Percentiles rank a stretch among this genome's conserved stretches.
phyloP scores from a whole-genome alignment of 2,329 filamentous ascomycete species.

The Herpomyces periplanetae region DNA sequence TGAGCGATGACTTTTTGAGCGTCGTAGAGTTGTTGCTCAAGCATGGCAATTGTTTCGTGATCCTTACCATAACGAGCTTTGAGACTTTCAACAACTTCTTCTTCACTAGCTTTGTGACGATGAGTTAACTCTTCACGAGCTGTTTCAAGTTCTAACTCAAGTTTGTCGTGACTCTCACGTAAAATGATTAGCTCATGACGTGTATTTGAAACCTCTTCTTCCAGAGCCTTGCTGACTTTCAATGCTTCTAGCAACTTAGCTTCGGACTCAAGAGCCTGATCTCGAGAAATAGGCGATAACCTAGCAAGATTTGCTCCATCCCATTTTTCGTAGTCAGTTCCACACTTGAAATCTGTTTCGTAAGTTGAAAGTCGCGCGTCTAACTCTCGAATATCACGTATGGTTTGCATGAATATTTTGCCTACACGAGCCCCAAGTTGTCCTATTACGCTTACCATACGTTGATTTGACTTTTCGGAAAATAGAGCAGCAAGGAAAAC shows the following conservation, averaged over 20 bases:
- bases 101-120: slow-evolving; percentile 11
- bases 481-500: slow-evolving; percentile 20
- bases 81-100: slow-evolving; percentile 26
- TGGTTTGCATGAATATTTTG: slow-evolving; percentile 13
- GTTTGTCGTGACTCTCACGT: too few species aligned
- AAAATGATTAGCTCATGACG: too few species aligned
- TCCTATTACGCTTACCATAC: slow-evolving; percentile 13
- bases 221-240: slow-evolving; percentile 10
- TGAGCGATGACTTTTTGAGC: slow-evolving; percentile 10
- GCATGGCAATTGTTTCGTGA: slow-evolving; percentile 12
- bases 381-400: slow-evolving; percentile 10
- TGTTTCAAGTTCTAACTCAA: slow-evolving; percentile 9
- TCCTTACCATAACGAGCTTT: slow-evolving; percentile 21
- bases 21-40: slow-evolving; percentile 11
- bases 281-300: slow-evolving; percentile 5
- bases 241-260: slow-evolving; percentile 12
- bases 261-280: slow-evolving; percentile 12
- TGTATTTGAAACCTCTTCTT: slow-evolving; percentile 8
- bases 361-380: slow-evolving; percentile 2
- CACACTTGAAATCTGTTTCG: slow-evolving; percentile 4
- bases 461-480: slow-evolving; percentile 15
- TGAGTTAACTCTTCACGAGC: slow-evolving; percentile 8
- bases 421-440: slow-evolving; percentile 9
- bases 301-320: background rate
- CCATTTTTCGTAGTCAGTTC: slow-evolving; percentile 2